Evolutionary conservation across 169 alveolate species (phyloP).

Genomic region (Eimeria tenella): DNA sequence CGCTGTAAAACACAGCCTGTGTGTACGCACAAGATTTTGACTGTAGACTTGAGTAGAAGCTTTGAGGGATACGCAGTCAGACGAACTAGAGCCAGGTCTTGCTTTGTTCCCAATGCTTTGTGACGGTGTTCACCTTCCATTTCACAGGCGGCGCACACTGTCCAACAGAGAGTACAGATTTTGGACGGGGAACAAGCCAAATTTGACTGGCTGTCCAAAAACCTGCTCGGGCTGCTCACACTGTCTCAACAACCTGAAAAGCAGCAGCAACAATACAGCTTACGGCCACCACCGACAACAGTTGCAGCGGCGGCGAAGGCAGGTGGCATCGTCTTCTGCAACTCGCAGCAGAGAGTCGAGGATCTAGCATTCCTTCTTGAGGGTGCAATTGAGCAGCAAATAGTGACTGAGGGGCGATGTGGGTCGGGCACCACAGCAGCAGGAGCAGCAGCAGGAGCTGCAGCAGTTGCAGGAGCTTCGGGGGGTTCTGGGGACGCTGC

Average conservation of each 20-base stretch:
- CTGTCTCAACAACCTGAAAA: constrained; percentile 27
- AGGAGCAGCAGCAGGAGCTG: constrained; percentile 1
- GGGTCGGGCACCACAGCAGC: background rate
- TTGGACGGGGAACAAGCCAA: constrained; percentile 66
- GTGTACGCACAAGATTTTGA: background rate
- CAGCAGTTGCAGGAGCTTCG: constrained; percentile 2
- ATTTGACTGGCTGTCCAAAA: constrained; percentile 62
- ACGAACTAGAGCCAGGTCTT: background rate
- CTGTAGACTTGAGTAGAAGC: background rate
- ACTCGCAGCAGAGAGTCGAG: constrained; percentile 75
- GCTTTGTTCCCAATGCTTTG: background rate
- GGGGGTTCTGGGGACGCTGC: constrained; percentile 31
- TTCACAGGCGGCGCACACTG: constrained; percentile 74
- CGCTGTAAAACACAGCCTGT: background rate
- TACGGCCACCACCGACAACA: constrained; percentile 45
- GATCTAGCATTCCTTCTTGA: constrained; percentile 72
- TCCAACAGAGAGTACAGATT: constrained; percentile 62
- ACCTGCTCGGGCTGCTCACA: constrained; percentile 70
- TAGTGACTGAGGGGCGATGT: constrained; percentile 24
- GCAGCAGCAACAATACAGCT: constrained; percentile 24
- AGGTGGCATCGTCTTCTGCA: constrained; percentile 71
- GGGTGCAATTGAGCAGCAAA: constrained; percentile 27
- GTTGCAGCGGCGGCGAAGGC: constrained; percentile 43
- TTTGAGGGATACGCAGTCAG: no score
- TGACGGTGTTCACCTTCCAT: constrained; percentile 11